These are phyloP conservation scores for Boletus sp. DNA, from an alignment of 1,284 basidiomycete species.

Conservation along the genomic window DNA sequence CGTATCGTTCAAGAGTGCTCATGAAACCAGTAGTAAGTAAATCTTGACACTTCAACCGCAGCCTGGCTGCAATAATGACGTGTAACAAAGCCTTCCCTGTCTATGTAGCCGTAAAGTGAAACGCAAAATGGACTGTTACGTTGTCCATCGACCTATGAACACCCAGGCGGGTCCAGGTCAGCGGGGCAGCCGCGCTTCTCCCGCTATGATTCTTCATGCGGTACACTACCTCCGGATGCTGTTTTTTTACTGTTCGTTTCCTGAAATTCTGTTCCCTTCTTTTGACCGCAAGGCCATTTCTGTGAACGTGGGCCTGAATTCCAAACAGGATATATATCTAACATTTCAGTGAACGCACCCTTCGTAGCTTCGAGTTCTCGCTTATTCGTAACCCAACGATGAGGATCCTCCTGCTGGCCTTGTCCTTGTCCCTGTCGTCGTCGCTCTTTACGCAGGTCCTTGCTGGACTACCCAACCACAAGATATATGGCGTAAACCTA, in stretches of 20 bases:
- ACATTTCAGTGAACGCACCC: neutral
- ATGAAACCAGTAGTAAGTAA: neutral
- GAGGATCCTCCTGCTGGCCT: conserved; percentile 16
- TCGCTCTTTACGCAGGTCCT: conserved; percentile 17
- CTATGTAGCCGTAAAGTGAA: neutral
- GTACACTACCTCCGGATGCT: neutral
- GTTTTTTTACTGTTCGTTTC: neutral
- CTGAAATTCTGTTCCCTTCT: neutral
- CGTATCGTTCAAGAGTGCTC: too few species aligned
- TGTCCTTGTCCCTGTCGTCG: conserved; percentile 18
- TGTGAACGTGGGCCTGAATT: neutral
- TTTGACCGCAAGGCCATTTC: neutral
- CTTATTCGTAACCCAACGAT: conserved; percentile 10
- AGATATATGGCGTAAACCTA: conserved; percentile 53
- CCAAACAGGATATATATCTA: conserved; percentile 11
- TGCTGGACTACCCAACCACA: conserved; percentile 27
- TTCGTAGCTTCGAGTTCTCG: neutral
- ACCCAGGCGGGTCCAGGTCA: neutral
- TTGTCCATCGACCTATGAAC: conserved; percentile 2
- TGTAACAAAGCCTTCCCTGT: neutral
- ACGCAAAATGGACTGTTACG: neutral
- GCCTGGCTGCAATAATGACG: too few species aligned
- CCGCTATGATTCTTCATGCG: neutral
- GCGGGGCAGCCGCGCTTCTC: conserved; percentile 1
- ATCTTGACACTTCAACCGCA: neutral